phyloP scores from a whole-genome alignment of 805 yeast genomes.

The Monosporozyma servazzii region DNA sequence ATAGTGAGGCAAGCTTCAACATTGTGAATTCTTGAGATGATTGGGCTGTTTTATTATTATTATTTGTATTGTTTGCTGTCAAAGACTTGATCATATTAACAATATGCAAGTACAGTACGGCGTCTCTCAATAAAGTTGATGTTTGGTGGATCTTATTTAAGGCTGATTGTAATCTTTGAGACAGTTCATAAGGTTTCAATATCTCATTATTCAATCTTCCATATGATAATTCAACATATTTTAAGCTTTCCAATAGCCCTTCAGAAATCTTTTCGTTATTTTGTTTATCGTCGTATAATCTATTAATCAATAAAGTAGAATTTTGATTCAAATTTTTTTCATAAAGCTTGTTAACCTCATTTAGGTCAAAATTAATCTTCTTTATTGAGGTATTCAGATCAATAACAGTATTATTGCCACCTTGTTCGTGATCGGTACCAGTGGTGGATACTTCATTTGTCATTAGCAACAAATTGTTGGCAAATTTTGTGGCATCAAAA shows the following conservation, averaged over 20 bases:
- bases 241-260: constrained; percentile 18
- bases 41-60: background rate
- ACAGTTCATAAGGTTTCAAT: constrained; percentile 22
- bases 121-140: constrained; percentile 24
- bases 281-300: constrained; percentile 14
- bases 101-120: constrained; percentile 22
- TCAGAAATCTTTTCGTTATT: constrained; percentile 9
- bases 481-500: constrained; percentile 16
- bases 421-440: background rate
- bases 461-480: constrained; percentile 19
- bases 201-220: constrained; percentile 25
- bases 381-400: constrained; percentile 27
- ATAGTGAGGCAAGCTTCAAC: constrained; percentile 17
- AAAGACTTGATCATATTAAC: constrained; percentile 16
- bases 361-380: constrained; percentile 21
- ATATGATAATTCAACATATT: constrained; percentile 24
- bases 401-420: constrained; percentile 8
- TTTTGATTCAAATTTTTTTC: constrained; percentile 16
- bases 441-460: constrained; percentile 13
- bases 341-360: constrained; percentile 20
- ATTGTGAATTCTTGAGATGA: constrained; percentile 4
- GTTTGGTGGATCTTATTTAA: constrained; percentile 29
- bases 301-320: constrained; percentile 18
- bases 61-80: background rate
- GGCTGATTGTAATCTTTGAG: constrained; percentile 24